phyloP scores from a whole-genome alignment of 192 early-diverging fungal species.

The Phycomyces nitens region DNA sequence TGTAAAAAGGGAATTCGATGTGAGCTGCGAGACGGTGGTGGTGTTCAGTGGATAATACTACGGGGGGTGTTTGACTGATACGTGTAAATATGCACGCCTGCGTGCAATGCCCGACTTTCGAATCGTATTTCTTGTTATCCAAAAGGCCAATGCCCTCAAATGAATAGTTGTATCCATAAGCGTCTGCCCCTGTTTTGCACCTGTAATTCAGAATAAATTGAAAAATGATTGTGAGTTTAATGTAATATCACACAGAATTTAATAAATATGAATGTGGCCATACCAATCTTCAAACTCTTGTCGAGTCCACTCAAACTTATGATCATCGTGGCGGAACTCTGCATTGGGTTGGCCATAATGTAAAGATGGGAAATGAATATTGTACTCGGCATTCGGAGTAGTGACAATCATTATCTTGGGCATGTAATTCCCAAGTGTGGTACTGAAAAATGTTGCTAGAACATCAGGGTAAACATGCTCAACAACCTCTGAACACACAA shows the following conservation, averaged over 20 bases:
- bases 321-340: constrained; percentile 76
- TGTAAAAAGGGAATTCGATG: constrained; percentile 53
- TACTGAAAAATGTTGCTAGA: constrained; percentile 54
- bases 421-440: constrained; percentile 62
- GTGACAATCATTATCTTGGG: constrained; percentile 71
- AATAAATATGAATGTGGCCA: background rate
- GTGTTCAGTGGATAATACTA: background rate
- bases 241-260: background rate
- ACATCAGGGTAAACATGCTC: constrained; percentile 65
- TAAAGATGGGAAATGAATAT: constrained; percentile 78
- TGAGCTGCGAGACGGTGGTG: constrained; percentile 34
- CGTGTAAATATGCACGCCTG: constrained; percentile 70
- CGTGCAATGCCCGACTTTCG: constrained; percentile 58
- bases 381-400: constrained; percentile 91
- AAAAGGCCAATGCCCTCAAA: constrained; percentile 63
- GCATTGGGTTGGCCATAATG: constrained; percentile 63
- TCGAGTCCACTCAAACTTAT: constrained; percentile 96
- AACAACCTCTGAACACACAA: constrained; percentile 81
- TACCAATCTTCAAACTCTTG: constrained; percentile 78
- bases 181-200: constrained; percentile 44
- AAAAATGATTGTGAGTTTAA: too few relatives aligned
- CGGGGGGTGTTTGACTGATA: background rate
- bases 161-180: constrained; percentile 63
- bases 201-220: constrained; percentile 17
- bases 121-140: constrained; percentile 36